A percentile compares a stretch with the other conserved stretches of the same genome.
phyloP scores from a whole-genome alignment of 257 asterid genomes.

The Salvia hispanica region DNA sequence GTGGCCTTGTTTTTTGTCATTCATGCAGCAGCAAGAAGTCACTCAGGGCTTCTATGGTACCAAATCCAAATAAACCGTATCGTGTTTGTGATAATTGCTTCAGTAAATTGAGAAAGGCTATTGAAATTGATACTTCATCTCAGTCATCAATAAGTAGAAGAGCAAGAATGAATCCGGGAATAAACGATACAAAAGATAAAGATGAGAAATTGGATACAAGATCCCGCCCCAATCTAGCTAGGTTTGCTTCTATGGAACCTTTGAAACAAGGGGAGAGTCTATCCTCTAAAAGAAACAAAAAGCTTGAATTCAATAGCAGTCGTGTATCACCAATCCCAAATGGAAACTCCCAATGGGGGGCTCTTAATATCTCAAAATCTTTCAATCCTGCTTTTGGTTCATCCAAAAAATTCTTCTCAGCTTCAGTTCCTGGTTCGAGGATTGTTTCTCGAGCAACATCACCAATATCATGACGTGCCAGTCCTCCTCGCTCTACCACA shows the following conservation, averaged over 20 bases:
- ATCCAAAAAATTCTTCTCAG: conserved; percentile 89
- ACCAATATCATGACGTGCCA: conserved; percentile 83
- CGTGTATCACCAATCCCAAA: conserved; percentile 94
- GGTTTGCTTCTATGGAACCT: conserved; percentile 87
- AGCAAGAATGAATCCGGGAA: conserved; percentile 68
- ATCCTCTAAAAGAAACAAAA: conserved; percentile 77
- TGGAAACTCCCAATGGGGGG: conserved; percentile 88
- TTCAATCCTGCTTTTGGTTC: conserved; percentile 88
- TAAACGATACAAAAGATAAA: conserved; percentile 55
- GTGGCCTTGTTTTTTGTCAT: conserved; percentile 94
- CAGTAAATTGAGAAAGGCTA: conserved; percentile 74
- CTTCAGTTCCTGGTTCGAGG: conserved; percentile 98
- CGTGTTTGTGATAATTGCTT: conserved; percentile 95
- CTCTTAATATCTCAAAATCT: conserved; percentile 75
- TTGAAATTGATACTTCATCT: conserved; percentile 66
- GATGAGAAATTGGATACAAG: conserved; percentile 69
- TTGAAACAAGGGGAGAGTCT: conserved; percentile 77
- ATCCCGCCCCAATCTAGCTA: conserved; percentile 77
- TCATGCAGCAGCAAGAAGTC: conserved; percentile 95
- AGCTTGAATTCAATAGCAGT: conserved; percentile 80
- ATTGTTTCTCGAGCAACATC: conserved; percentile 99
- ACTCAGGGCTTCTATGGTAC: conserved; percentile 89
- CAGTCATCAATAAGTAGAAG: conserved; percentile 70
- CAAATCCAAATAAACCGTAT: conserved; percentile 84
- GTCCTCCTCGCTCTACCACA: conserved; percentile 99